These are phyloP conservation scores for Penicillium sp. DNA, from an alignment of 2,329 filamentous ascomycete species.

Conservation along the genomic window DNA sequence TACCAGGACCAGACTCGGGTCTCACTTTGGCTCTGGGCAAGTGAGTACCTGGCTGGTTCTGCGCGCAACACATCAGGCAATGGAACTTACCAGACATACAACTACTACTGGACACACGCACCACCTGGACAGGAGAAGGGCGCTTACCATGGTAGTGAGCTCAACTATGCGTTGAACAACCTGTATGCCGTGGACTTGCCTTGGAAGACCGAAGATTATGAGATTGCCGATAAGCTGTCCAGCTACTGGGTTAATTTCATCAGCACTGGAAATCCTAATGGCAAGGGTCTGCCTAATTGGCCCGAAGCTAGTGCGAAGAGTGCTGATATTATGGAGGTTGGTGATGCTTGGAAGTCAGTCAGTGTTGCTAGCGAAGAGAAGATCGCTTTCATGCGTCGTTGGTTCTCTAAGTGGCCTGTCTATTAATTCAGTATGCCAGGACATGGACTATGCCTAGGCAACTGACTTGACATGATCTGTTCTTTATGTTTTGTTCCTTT, in stretches of 20 bases:
- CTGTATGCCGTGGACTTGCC: not conserved
- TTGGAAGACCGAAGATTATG: not conserved
- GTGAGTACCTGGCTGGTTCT: not conserved
- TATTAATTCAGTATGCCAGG: not conserved
- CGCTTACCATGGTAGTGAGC: slow-evolving; percentile 2
- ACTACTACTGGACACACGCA: not conserved
- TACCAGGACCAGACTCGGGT: not conserved
- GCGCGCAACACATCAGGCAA: not conserved
- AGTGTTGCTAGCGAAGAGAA: not conserved
- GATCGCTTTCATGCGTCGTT: not conserved
- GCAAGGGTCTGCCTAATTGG: not conserved
- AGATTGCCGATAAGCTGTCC: not conserved
- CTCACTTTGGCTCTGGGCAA: not conserved
- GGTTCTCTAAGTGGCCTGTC: not conserved
- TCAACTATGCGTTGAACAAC: slow-evolving; percentile 1
- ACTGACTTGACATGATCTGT: too few species aligned
- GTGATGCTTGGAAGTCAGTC: not conserved
- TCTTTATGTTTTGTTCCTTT: too few species aligned
- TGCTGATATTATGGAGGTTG: not conserved
- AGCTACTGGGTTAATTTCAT: not conserved
- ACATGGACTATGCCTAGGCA: not conserved
- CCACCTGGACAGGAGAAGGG: not conserved
- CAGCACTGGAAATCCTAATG: not conserved
- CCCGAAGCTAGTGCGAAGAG: not conserved
- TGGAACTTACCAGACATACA: not conserved